Evolutionary conservation across 2,329 filamentous ascomycete genomes (phyloP), one percentile per base, ranked within the genome.

Genomic region (Aspergillus hortae): DNA sequence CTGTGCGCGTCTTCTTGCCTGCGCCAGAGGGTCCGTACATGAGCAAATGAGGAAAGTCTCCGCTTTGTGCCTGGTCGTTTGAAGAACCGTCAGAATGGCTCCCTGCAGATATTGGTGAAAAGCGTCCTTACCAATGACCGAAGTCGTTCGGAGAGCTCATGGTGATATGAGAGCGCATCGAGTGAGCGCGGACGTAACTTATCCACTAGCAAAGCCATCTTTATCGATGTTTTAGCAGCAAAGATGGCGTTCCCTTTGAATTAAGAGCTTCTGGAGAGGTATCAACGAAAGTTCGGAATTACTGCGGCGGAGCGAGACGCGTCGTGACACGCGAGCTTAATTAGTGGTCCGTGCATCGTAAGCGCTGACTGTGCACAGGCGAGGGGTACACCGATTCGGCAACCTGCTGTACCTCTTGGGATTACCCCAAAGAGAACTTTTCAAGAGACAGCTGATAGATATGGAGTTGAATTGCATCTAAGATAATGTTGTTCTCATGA

Each of bases 1-100:
- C 90, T 60, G 97, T 95, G 41, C 94, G 87, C 1, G 94, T 99
- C 75, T 99, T 99, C 74, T 99, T 99, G 60, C 94, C 94, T 4
- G 94, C 94, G 32, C 94, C 94, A 0, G 92, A 96, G 1, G 94
- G 94, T 0, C 94, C 94, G 69, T 97, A 99, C 58, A 99, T 89
- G 56, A 99, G 88, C 44, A 99, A 85, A 75, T 99, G 95, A 46
- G 94, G 94, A 69, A 99, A 99, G 72, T 99, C 95, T 62, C 92
- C 91, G 74, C 89, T 95, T 82, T 95, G 90, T 49, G 94, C 94
- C 92, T 96, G 12, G 36, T n/a, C 30, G 5, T n/a, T 15, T 19
- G 9, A 38, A 4, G 44, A 44, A 11, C 6, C 6, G 38, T 33
- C 38, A 21, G 21, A 14, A 44, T 49, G 23, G 7, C 21, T 27